Conservation (phyloP, 2,329 filamentous ascomycete species). For the Ophiostoma angusticollis region DNA sequence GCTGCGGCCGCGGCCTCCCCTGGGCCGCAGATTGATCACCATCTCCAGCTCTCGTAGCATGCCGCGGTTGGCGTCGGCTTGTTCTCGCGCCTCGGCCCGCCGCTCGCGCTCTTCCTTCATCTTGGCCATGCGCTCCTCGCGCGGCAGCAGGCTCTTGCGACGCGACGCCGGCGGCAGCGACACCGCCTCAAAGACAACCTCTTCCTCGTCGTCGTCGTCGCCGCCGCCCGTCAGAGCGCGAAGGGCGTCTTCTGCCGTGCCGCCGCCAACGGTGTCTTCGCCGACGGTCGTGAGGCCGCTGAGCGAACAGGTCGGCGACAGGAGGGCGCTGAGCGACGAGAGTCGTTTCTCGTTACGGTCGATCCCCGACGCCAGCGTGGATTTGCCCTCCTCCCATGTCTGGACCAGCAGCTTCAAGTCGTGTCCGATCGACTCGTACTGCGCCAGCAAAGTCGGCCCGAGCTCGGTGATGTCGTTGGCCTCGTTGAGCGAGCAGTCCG, state of each 20-base stretch:
- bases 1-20: neutral
- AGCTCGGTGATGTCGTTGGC: constrained; percentile 62
- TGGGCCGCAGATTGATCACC: constrained; percentile 49
- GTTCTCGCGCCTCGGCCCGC: constrained; percentile 58
- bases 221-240: constrained; percentile 56
- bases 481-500: constrained; percentile 63
- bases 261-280: constrained; percentile 21
- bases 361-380: constrained; percentile 68
- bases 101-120: constrained; percentile 77
- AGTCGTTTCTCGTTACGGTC: constrained; percentile 64
- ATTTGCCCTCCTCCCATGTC: constrained; percentile 79
- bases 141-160: constrained; percentile 56
- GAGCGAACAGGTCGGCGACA: constrained; percentile 50
- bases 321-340: constrained; percentile 45
- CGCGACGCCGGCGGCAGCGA: constrained; percentile 49
- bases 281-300: constrained; percentile 55
- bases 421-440: constrained; percentile 88
- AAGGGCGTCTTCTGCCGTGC: constrained; percentile 46
- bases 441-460: constrained; percentile 64
- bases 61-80: constrained; percentile 66
- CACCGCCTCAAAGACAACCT: constrained; percentile 85
- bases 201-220: constrained; percentile 45
- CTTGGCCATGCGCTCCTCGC: constrained; percentile 77
- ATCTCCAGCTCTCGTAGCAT: constrained; percentile 92
- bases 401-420: constrained; percentile 71